Base-by-base conservation (phyloP, 495 filamentous ascomycete species). In the Trichoderma asperelloides region DNA sequence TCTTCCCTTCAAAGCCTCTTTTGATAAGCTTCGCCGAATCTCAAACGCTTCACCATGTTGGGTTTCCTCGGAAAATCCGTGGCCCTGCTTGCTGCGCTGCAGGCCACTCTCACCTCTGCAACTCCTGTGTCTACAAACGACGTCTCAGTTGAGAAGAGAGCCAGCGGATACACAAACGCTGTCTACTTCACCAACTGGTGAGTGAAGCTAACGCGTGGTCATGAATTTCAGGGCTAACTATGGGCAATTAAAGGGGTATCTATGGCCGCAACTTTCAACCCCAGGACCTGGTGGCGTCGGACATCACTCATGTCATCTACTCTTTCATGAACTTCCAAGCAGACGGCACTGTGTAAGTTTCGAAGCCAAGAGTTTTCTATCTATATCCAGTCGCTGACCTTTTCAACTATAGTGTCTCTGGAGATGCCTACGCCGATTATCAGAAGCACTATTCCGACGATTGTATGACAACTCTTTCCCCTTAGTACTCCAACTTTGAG, bases 241-340 rank as follows among this genome's bases (percentile, higher is more conserved):
- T 28, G 3, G 30, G 68, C 77, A 64, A 37, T 12, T 8, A 7
- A 66, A 80, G 92, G 92, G 91, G 88, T 41, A 96, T 96, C 69
- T 96, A 96, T 72, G 91, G 84, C 55, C 83, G 93, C 70, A 87
- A 91, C 70, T 91, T 92, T 75, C 84, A 93, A 65, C 91, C 91
- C 2, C 84, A 90, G 66, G 86, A 94, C 71, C 81, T 98, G 27
- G 93, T 93, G 0, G 90, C 85, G 0, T 82, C 87, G 18, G 84
- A 96, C 68, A 76, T 98, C 67, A 96, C 91, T 7, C 92, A 96
- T 74, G 81, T 97, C 3, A 82, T 97, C 8, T 97, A 97, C 74
- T 84, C 93, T 39, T 98, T 98, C 74, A 92, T 91, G 68, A 94
- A 97, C 73, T 77, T 97, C n/a, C 82, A 83, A 0, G 80, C 88